These are phyloP conservation scores for Asterella californica DNA, from an alignment of 225 moss, liverwort and hornwort genomes.

Conservation along the genomic window DNA sequence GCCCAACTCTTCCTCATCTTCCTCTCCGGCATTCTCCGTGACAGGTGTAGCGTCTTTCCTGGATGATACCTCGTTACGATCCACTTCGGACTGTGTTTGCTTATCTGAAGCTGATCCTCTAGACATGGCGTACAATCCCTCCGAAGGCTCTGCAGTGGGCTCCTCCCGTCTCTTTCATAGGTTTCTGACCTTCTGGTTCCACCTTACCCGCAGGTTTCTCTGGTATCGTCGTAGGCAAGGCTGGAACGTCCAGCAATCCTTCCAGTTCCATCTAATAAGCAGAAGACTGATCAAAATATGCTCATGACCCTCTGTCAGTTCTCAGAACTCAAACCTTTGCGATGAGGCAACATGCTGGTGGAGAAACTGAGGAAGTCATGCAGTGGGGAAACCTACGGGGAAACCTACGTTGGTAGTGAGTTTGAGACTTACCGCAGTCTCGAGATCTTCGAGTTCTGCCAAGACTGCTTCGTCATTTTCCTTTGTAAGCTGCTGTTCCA, in stretches of 20 bases:
- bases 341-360: not conserved
- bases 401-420: not conserved
- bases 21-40: no score
- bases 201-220: conserved; percentile 26
- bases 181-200: conserved; percentile 19
- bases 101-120: conserved; percentile 22
- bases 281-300: not conserved
- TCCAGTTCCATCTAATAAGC: conserved; percentile 66
- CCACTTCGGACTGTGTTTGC: no score
- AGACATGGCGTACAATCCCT: conserved; percentile 38
- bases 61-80: no score
- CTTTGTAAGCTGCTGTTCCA: conserved; percentile 75
- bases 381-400: not conserved
- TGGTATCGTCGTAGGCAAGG: conserved; percentile 39
- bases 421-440: conserved; percentile 44
- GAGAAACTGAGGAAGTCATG: no score
- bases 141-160: conserved; percentile 56
- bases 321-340: not conserved
- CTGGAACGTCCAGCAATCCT: conserved; percentile 52
- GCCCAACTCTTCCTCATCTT: no score
- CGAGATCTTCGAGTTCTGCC: conserved; percentile 84
- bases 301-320: not conserved
- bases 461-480: conserved; percentile 96
- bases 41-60: no score
- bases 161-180: conserved; percentile 46